Base-by-base conservation (phyloP, 768 basidiomycete species). In the Mycena rosella region DNA sequence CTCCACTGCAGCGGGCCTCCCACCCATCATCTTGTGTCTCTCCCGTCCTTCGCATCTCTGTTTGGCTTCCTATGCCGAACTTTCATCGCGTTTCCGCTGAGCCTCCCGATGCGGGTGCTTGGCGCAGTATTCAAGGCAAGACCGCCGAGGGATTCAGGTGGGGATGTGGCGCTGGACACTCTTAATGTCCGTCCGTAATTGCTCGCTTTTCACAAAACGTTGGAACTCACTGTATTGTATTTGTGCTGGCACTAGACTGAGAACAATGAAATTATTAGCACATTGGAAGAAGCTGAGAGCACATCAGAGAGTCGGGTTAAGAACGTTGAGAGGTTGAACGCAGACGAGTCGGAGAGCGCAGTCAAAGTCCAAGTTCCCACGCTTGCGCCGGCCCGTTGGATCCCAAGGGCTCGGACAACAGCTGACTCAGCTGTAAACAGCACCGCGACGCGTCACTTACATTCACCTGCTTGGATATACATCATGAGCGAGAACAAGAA, bases 401-500 rank as follows among this genome's bases (percentile, higher is more conserved):
- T 72, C 29, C 65, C 54, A 38, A 32, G 42, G 56, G 51, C 55
- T 48, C 61, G 27, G 27, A 20, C 26, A 2, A 17, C 45, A 36
- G 34, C 34, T 40, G 10, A 40, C 55, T 70, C 86, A 61, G 30
- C 18, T 74, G 74, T 83, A 87, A 88, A 20, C 42, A 86, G 80
- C 72, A 80, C 79, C 83, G 83, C 83, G 87, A 90, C 89, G 89
- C 89, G 89, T 90, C 87, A 89, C 79, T 80, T 81, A 74, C 80
- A 78, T 77, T 80, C 78, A 76, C 75, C 72, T 74, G 75, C 76
- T 72, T 81, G 71, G 76, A 74, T 60, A 61, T 83, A 82, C 79
- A 86, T 79, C 74, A 94, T 94, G 93, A 84, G 92, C 45, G 93
- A 94, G 72, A 86, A 88, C 78, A 91, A 90, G 82, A 92, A 93